Evolutionary conservation across 2,329 filamentous ascomycete species (phyloP).

Genomic region (Clarireedia hainanense): DNA sequence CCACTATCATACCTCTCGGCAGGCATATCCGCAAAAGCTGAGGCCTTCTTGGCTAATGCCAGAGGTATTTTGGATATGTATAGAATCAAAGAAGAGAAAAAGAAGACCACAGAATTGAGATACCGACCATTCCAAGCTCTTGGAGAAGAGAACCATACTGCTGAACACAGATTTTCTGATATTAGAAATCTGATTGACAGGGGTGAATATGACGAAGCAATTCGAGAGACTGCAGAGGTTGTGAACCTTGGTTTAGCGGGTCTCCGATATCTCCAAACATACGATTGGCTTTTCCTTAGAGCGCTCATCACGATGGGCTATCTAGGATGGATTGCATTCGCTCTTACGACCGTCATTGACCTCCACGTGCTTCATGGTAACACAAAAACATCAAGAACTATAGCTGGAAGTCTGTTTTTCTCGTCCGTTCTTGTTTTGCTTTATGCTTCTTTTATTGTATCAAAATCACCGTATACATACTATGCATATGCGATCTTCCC

Average conservation of each 20-base stretch:
- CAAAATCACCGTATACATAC: slow-evolving; percentile 74
- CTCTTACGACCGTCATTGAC: slow-evolving; percentile 80
- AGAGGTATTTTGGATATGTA: slow-evolving; percentile 93
- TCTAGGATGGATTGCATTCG: slow-evolving; percentile 91
- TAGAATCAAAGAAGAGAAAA: slow-evolving; percentile 81
- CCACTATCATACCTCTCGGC: slow-evolving; percentile 76
- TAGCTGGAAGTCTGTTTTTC: slow-evolving; percentile 56
- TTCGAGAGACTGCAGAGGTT: slow-evolving; percentile 67
- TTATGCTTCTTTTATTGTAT: slow-evolving; percentile 72
- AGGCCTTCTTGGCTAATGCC: slow-evolving; percentile 77
- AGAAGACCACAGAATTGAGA: slow-evolving; percentile 64
- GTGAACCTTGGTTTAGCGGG: slow-evolving; percentile 73
- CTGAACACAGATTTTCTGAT: slow-evolving; percentile 57
- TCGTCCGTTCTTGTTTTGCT: slow-evolving; percentile 67
- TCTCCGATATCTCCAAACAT: slow-evolving; percentile 89
- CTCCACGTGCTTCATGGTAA: slow-evolving; percentile 73
- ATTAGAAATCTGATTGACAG: slow-evolving; percentile 62
- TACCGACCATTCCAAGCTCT: slow-evolving; percentile 72
- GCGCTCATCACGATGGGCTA: slow-evolving; percentile 86
- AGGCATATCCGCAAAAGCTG: slow-evolving; percentile 66
- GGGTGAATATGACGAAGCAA: slow-evolving; percentile 66
- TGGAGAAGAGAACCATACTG: slow-evolving; percentile 55
- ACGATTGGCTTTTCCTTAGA: slow-evolving; percentile 94
- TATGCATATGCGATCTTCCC: slow-evolving; percentile 92
- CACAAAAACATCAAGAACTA: slow-evolving; percentile 54